Evolutionary conservation across 1,139 yeast genomes (phyloP).

Genomic region (Schwanniomyces etchellsii): DNA sequence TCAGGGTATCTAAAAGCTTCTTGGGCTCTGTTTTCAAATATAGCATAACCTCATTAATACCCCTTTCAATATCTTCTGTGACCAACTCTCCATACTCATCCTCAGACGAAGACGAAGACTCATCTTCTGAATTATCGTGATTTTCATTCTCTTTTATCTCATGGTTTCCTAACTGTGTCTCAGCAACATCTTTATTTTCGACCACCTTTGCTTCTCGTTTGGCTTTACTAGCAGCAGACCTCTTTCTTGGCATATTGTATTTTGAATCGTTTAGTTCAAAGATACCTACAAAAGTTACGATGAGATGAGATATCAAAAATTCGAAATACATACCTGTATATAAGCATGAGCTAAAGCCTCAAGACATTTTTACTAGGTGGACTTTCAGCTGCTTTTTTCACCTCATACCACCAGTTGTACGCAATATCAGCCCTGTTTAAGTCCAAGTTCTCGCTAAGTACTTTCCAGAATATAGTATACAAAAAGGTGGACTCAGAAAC

Average conservation of each 20-base stretch:
- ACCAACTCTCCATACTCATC: conserved; percentile 88
- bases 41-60: conserved; percentile 64
- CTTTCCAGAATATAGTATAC: conserved; percentile 30
- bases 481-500: conserved; percentile 26
- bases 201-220: conserved; percentile 34
- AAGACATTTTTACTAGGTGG: too few relatives aligned
- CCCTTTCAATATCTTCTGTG: conserved; percentile 80
- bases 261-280: background rate
- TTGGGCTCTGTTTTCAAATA: conserved; percentile 66
- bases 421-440: conserved; percentile 59
- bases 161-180: conserved; percentile 9
- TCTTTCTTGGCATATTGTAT: conserved; percentile 70
- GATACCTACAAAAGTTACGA: conserved; percentile 3
- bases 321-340: conserved; percentile 3
- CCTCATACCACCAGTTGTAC: conserved; percentile 60
- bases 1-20: conserved; percentile 59
- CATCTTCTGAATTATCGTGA: conserved; percentile 19
- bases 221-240: conserved; percentile 79
- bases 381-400: conserved; percentile 11
- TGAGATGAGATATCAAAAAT: conserved; percentile 9
- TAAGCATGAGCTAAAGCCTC: conserved; percentile 1
- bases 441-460: conserved; percentile 45
- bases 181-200: conserved; percentile 1
- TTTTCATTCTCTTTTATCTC: conserved; percentile 5
- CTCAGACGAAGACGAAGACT: conserved; percentile 63